A percentile compares a stretch with the other conserved stretches of the same genome.
These are phyloP conservation scores for Epithele typhae DNA, from an alignment of 768 basidiomycete genomes.

Conservation along the genomic window DNA sequence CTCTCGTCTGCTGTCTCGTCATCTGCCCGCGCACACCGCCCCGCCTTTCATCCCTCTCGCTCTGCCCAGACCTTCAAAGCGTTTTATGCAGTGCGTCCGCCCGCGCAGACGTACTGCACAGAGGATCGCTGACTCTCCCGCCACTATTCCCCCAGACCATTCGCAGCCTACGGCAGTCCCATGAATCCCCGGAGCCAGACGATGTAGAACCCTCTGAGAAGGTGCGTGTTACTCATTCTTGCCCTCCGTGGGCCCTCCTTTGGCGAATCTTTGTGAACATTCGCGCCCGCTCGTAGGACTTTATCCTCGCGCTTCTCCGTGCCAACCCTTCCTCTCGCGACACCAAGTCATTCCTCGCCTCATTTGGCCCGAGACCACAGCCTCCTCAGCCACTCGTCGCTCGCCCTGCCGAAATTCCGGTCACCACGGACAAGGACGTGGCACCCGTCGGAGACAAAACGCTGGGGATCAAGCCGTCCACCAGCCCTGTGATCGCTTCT, in stretches of 20 bases:
- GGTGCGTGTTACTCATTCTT: constrained; percentile 14
- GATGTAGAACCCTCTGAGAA: constrained; percentile 27
- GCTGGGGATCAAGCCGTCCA: constrained; percentile 33
- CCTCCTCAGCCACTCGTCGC: constrained; percentile 25
- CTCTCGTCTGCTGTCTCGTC: constrained; percentile 12
- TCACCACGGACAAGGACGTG: constrained; percentile 15
- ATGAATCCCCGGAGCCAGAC: constrained; percentile 18
- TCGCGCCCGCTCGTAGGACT: constrained; percentile 56
- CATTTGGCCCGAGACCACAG: constrained; percentile 71
- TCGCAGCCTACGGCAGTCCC: constrained; percentile 18
- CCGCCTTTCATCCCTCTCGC: constrained; percentile 13
- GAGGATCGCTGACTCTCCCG: neutral
- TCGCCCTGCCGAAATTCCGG: constrained; percentile 26
- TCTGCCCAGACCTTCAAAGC: constrained; percentile 28
- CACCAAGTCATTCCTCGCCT: constrained; percentile 83
- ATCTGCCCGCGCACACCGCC: neutral
- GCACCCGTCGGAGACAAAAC: constrained; percentile 21
- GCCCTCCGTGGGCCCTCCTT: neutral
- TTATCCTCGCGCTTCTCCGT: constrained; percentile 90
- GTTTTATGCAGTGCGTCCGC: constrained; percentile 25
- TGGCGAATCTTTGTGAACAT: too few relatives aligned
- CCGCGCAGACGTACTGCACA: neutral
- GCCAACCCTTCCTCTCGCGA: constrained; percentile 91
- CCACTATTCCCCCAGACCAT: constrained; percentile 20
- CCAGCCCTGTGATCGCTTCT: constrained; percentile 56